A percentile compares a stretch with the other conserved stretches of the same genome.
These are phyloP conservation scores for Yarrowia bubula DNA, from an alignment of 805 yeast species.

Conservation along the genomic window DNA sequence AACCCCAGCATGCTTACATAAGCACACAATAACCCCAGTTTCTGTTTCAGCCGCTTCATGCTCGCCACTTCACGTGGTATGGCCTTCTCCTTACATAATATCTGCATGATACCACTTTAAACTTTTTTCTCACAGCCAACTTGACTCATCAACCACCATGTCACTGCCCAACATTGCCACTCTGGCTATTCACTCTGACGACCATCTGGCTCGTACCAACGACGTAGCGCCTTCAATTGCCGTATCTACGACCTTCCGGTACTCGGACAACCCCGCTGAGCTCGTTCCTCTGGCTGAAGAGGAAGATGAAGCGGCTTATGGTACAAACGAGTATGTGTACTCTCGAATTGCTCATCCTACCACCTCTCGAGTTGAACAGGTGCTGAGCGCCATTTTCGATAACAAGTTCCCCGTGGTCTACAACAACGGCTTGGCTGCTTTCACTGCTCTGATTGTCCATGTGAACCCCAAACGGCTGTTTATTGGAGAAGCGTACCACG, in stretches of 20 bases:
- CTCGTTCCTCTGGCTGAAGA: slow-evolving; percentile 45
- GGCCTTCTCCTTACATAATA: too few relatives aligned
- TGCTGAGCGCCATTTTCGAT: slow-evolving; percentile 57
- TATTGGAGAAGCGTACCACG: slow-evolving; percentile 81
- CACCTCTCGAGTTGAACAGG: slow-evolving; percentile 61
- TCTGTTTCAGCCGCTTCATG: too few relatives aligned
- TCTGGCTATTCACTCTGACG: slow-evolving; percentile 66
- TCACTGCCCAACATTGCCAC: slow-evolving; percentile 23
- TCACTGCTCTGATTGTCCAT: slow-evolving; percentile 67
- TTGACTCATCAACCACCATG: not conserved
- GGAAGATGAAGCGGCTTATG: slow-evolving; percentile 32
- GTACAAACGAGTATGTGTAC: slow-evolving; percentile 47
- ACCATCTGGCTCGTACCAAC: slow-evolving; percentile 40
- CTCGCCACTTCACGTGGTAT: too few relatives aligned
- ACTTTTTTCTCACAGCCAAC: not conserved
- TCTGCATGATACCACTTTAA: too few relatives aligned
- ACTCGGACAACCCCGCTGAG: slow-evolving; percentile 57
- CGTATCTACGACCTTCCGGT: slow-evolving; percentile 74
- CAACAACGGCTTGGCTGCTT: slow-evolving; percentile 78
- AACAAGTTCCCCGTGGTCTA: slow-evolving; percentile 64
- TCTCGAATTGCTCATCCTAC: slow-evolving; percentile 78
- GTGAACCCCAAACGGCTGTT: slow-evolving; percentile 71
- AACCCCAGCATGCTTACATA: too few relatives aligned
- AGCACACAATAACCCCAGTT: too few relatives aligned
- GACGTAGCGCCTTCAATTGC: slow-evolving; percentile 72